These are phyloP conservation scores for Microbotryum lychnidis-dioicae DNA, from an alignment of 1,284 basidiomycete species.

Conservation along the genomic window DNA sequence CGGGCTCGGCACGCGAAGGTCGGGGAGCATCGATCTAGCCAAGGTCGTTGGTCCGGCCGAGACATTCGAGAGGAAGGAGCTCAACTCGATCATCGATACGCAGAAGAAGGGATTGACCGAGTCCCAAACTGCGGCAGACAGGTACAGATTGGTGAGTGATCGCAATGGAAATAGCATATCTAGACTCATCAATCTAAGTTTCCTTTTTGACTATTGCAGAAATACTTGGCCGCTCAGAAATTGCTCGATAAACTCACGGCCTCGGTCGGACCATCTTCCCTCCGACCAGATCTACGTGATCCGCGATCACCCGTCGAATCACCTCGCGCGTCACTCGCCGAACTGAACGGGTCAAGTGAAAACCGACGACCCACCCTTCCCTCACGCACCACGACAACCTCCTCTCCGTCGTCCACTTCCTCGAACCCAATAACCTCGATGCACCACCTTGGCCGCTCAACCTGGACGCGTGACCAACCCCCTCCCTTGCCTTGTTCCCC, in stretches of 20 bases:
- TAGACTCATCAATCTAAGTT: neutral
- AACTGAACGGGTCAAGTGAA: neutral
- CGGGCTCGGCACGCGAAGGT: too few species aligned
- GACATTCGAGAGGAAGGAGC: neutral
- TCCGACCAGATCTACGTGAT: neutral
- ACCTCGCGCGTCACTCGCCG: neutral
- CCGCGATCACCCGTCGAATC: neutral
- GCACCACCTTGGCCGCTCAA: neutral
- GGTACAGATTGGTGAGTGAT: conserved; percentile 22
- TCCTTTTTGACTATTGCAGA: conserved; percentile 4
- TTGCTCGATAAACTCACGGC: conserved; percentile 12
- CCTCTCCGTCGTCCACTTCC: neutral
- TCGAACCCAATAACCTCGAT: neutral
- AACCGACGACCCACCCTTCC: neutral
- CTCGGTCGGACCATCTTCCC: neutral
- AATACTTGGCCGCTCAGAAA: conserved; percentile 19
- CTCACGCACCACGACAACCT: neutral
- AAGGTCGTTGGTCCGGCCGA: neutral
- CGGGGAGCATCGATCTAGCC: too few species aligned
- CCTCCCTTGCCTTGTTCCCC: conserved; percentile 27
- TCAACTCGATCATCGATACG: conserved; percentile 6
- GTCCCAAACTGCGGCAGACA: conserved; percentile 6
- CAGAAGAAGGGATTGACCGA: conserved; percentile 7
- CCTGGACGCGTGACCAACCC: conserved; percentile 4
- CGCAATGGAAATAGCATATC: neutral